These are phyloP conservation scores for Venturiaceae sp. DNA, from an alignment of 2,329 filamentous ascomycete species.

Conservation along the genomic window DNA sequence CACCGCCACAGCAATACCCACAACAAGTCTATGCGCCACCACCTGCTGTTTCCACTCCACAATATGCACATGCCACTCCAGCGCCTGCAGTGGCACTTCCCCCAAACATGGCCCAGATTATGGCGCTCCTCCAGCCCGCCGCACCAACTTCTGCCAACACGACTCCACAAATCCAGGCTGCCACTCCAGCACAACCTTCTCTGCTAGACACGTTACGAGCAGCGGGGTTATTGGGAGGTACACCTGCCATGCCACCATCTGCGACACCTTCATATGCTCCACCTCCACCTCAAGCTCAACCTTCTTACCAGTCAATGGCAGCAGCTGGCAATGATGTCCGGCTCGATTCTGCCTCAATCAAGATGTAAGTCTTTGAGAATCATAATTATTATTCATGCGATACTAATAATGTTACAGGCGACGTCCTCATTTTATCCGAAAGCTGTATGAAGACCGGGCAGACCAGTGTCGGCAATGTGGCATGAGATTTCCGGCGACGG, in stretches of 20 bases:
- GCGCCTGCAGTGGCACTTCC: not conserved
- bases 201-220: constrained; percentile 3
- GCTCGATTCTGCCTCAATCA: constrained; percentile 7
- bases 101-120: not conserved
- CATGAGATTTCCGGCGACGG: constrained; percentile 33
- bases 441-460: constrained; percentile 71
- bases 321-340: constrained; percentile 2
- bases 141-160: not conserved
- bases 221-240: constrained; percentile 1
- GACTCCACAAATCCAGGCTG: not conserved
- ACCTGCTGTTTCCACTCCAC: not conserved
- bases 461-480: constrained; percentile 42
- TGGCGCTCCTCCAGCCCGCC: not conserved
- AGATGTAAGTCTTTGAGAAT: constrained; percentile 5
- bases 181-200: not conserved
- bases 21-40: not conserved
- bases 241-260: not conserved
- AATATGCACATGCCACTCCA: not conserved
- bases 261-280: not conserved
- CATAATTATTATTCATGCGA: not conserved
- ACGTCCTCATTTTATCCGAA: constrained; percentile 62
- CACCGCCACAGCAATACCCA: not conserved
- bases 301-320: not conserved
- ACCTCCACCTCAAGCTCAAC: not conserved
- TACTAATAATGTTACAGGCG: constrained; percentile 40